Evolutionary conservation across 1,284 basidiomycete species (phyloP).

Genomic region (Ceratorhiza oryzae-sativae): DNA sequence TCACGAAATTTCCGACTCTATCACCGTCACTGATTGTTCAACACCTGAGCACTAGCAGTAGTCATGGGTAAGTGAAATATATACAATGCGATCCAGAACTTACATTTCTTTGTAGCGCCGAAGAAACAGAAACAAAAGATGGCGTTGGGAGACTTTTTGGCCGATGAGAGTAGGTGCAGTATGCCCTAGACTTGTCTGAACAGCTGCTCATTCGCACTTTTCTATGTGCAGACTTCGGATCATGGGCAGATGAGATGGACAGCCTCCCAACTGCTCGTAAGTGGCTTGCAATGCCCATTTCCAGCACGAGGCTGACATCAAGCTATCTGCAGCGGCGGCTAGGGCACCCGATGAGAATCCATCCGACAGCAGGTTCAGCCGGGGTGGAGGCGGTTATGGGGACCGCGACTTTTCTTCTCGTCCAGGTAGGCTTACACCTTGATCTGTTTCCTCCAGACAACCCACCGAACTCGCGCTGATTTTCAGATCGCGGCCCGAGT

Average conservation of each 20-base stretch:
- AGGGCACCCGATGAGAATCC: slow-evolving; percentile 48
- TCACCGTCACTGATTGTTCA: slow-evolving; percentile 29
- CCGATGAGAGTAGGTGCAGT: slow-evolving; percentile 73
- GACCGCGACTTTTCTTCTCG: slow-evolving; percentile 40
- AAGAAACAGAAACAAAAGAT: slow-evolving; percentile 87
- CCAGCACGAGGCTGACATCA: slow-evolving; percentile 25
- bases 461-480: slow-evolving; percentile 43
- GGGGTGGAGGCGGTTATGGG: slow-evolving; percentile 41
- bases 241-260: slow-evolving; percentile 98
- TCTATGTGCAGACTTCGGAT: slow-evolving; percentile 68
- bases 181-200: slow-evolving; percentile 40
- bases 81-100: background rate
- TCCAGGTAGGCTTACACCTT: slow-evolving; percentile 6
- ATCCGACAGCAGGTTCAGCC: slow-evolving; percentile 38
- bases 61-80: slow-evolving; percentile 8
- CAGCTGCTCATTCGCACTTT: slow-evolving; percentile 23
- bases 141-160: slow-evolving; percentile 87
- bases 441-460: background rate
- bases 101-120: slow-evolving; percentile 59
- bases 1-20: slow-evolving; percentile 35
- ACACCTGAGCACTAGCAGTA: slow-evolving; percentile 19
- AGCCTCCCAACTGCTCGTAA: slow-evolving; percentile 85
- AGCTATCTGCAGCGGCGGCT: slow-evolving; percentile 52
- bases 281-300: slow-evolving; percentile 50
- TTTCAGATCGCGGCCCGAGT: slow-evolving; percentile 44